Evolutionary conservation across 2,329 filamentous ascomycete species (phyloP).

Genomic region (Penicillium sp.): DNA sequence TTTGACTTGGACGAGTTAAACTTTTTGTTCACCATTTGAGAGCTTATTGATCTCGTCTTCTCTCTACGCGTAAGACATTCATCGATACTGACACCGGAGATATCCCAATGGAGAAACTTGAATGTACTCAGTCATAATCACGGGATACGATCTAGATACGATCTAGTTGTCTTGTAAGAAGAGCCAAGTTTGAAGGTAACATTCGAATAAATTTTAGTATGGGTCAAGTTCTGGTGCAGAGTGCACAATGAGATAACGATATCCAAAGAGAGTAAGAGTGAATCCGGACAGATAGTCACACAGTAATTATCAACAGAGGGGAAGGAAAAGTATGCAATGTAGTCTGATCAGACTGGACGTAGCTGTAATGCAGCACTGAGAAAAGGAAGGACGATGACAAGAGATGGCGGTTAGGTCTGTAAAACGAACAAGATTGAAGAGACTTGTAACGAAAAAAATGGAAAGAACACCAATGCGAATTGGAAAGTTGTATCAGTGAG

Average conservation of each 20-base stretch:
- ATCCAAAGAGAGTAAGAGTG: constrained; percentile 14
- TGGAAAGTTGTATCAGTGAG: not conserved
- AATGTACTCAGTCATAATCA: not conserved
- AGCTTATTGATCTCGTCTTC: too few species aligned
- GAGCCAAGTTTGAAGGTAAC: not conserved
- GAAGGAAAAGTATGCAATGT: constrained; percentile 8
- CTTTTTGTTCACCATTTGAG: too few species aligned
- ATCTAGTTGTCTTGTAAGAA: not conserved
- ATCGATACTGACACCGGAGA: too few species aligned
- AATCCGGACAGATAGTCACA: constrained; percentile 10
- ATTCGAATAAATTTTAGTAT: constrained; percentile 8
- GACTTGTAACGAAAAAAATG: not conserved
- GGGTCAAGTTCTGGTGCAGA: constrained; percentile 13
- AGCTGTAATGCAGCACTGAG: constrained; percentile 6
- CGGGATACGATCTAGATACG: not conserved
- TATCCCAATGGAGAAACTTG: too few species aligned
- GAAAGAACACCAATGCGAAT: not conserved
- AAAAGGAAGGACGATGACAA: constrained; percentile 12
- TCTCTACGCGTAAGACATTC: too few species aligned
- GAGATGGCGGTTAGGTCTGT: constrained; percentile 11
- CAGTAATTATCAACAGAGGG: constrained; percentile 20
- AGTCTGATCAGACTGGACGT: constrained; percentile 12
- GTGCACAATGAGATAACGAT: constrained; percentile 10
- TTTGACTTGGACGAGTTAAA: too few species aligned
- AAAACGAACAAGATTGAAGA: not conserved